Evolutionary conservation across 2,329 filamentous ascomycete genomes (phyloP), one percentile per base, ranked within the genome.

Genomic region (Neocatenulostroma microsporum): DNA sequence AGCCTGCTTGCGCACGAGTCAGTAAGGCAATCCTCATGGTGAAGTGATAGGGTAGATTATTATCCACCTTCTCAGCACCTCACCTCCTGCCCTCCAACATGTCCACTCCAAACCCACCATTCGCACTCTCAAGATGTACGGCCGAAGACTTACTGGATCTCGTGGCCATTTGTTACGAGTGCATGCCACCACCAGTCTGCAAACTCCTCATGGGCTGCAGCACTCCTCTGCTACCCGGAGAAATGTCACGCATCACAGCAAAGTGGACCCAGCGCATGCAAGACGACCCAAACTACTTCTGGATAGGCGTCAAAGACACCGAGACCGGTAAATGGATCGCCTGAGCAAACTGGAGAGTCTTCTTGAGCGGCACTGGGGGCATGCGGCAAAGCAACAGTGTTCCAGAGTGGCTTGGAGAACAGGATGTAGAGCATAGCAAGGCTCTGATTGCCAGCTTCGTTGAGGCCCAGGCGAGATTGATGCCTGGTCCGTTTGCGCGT

Each of bases 261-360:
- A 32, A 37, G 13, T 49, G 45, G 27, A 20, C 45, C 5, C 21
- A 49, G 17, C 35, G 33, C 3, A 48, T 50, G 39, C 23, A 18
- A 2, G 13, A 33, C 3, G 48, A 58, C 25, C 40, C 51, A 1
- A 23, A 45, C 10, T 47, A 54, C 7, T 36, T 49, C 32, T 61
- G 57, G 57, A 42, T 57, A 10, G 53, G 54, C n/a, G 47, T 58
- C 3, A 37, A 38, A 2, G 55, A 58, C 13, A 42, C 29, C 4
- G 29, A 31, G 1, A 55, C 41, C 2, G 51, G 50, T 11, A 47
- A 47, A 19, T 47, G 57, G 13, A 49, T 56, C 21, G 52, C 54
- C 11, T 53, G 46, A 0, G 52, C 50, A n/a, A 53, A 53, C 40
- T 61, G 53, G 51, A 33, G 31, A 27, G 33, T 40, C 10, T 35